Evolutionary conservation across 1,284 basidiomycete species (phyloP).

Genomic region (Cryptococcus wingfieldii): DNA sequence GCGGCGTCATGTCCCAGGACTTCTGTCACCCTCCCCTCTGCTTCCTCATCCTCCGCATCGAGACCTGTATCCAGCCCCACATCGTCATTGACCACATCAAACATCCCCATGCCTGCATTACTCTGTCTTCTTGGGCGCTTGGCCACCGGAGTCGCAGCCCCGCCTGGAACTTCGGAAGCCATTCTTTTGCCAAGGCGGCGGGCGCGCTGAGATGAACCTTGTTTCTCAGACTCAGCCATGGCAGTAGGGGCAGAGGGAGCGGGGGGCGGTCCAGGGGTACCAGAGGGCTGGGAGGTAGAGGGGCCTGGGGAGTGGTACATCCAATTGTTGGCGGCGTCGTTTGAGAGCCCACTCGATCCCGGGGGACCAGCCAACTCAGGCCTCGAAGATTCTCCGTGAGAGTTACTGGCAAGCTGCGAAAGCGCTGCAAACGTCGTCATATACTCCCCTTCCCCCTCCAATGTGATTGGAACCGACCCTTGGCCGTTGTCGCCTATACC

Average conservation of each 20-base stretch:
- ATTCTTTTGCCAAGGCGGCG: conserved; percentile 35
- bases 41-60: background rate
- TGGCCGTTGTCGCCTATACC: conserved; percentile 1
- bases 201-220: conserved; percentile 32
- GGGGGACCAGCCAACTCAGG: background rate
- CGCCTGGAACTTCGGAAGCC: conserved; percentile 34
- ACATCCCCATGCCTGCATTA: background rate
- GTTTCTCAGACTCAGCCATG: conserved; percentile 1
- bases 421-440: conserved; percentile 16
- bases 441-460: conserved; percentile 13
- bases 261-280: background rate
- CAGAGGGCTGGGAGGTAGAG: background rate
- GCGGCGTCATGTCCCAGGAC: background rate
- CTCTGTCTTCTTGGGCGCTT: conserved; percentile 16
- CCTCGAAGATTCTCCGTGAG: background rate
- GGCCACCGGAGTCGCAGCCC: conserved; percentile 39
- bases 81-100: background rate
- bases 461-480: background rate
- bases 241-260: background rate
- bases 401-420: conserved; percentile 14
- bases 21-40: background rate
- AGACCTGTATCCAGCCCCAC: background rate
- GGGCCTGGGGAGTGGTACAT: background rate
- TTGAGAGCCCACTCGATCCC: too few relatives aligned
- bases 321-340: background rate